Evolutionary conservation across 2,329 filamentous ascomycete species (phyloP), one percentile per base, ranked within the genome.

Genomic region (Zarea fungicola): DNA sequence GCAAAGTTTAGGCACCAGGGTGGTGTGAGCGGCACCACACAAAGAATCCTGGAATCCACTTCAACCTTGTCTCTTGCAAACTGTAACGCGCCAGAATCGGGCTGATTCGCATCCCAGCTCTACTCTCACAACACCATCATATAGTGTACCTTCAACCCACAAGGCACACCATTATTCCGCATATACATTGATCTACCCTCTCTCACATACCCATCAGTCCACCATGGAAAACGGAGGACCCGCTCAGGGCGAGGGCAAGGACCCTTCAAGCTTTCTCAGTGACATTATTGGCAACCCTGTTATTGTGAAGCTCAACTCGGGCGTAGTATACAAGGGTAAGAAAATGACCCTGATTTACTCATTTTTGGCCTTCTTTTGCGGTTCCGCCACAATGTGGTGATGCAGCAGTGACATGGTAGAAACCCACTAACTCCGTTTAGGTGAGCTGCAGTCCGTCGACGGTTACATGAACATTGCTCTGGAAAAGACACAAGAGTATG

Each of bases 381-480:
- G n/a, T n/a, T n/a, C n/a, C n/a, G n/a, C n/a, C n/a, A n/a, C n/a
- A n/a, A n/a, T n/a, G n/a, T n/a, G n/a, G n/a, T n/a, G n/a, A n/a
- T n/a, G n/a, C n/a, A n/a, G n/a, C n/a, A n/a, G n/a, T 14, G 42
- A 4, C 21, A 14, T 34, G n/a, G 4, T 3, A 9, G n/a, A 14
- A 23, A 14, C n/a, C 14, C 44, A 23, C 50, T 62, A 42, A 63
- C 40, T 23, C 16, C 26, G 4, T 10, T 28, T 54, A 96, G 92
- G 93, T 58, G 90, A 96, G 66, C 79, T 97, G 31, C 91, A 97
- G 66, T 96, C 91, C 1, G 92, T 99, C 42, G 93, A 99, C 68
- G 93, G 93, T 45, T 99, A 97, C 72, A 99, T 99, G 93, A 99
- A 99, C 72, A 96, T 99, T 65, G 92, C 93, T 11, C 80, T 99